Evolutionary conservation across 352 stramenopile species (phyloP), one percentile per base, ranked within the genome.

Genomic region (Globisporangium recalcitrans): DNA sequence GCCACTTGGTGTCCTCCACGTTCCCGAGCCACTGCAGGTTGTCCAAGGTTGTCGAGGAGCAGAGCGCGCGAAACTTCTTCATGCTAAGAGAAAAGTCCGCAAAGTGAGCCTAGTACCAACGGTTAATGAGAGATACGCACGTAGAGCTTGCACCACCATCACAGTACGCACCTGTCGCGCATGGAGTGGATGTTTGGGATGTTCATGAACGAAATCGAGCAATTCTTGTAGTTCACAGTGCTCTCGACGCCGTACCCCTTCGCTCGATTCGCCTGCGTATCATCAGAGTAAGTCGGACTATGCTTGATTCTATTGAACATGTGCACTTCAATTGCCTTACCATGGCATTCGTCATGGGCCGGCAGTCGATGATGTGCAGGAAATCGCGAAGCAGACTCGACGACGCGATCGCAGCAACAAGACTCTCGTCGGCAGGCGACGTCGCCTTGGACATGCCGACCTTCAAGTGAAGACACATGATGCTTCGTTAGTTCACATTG

Each of bases 161-260:
- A n/a, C 36, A 42, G 36, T 42, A 36, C 74, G 58, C 88, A 95
- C 53, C 87, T 93, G 71, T 99, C 93, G 38, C 97, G 91, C 78
- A 99, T 98, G 14, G 90, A 94, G 73, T 99, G 97, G 62, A 99
- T 99, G 70, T 99, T 99, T 13, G 89, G 91, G 68, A 99, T 98
- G 62, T 98, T 97, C 86, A 98, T 98, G 81, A 99, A 99, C 29
- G 90, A 90, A n/a, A 99, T 75, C 0, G 84, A 92, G 36, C 83
- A 90, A 55, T 94, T 94, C 51, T 93, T 89, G 78, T 99, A 99
- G 74, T 98, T 95, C 42, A 97, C 93, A 0, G 87, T 92, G 73
- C 97, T 98, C 71, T 99, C 96, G 55, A 98, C 96, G 36, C 96
- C 94, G 74, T 96, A 98, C 60, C 96, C 87, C 74, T 97, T 85